phyloP scores from a whole-genome alignment of 495 filamentous ascomycete genomes.

The Tuber brumale region DNA sequence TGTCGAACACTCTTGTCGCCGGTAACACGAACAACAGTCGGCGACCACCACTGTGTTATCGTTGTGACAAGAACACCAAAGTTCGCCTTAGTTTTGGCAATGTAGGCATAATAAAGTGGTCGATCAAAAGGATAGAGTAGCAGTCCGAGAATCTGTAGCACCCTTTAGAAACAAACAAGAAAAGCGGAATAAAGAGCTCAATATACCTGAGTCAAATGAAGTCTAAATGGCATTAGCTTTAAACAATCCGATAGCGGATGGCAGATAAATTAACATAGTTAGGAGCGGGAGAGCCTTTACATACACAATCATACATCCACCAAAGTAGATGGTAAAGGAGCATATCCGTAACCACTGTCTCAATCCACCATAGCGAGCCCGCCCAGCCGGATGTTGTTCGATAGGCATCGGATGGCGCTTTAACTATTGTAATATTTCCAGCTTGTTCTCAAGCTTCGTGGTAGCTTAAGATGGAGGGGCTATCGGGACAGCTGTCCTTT shows the following conservation, averaged over 20 bases:
- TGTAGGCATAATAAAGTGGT: constrained; percentile 68
- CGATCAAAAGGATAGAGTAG: constrained; percentile 64
- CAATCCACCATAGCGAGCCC: constrained; percentile 35
- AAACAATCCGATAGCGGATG: constrained; percentile 1
- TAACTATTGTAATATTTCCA: neutral
- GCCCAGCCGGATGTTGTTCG: constrained; percentile 34
- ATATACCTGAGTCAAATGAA: constrained; percentile 31
- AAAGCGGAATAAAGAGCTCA: neutral
- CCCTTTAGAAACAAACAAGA: constrained; percentile 10
- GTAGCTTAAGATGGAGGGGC: neutral
- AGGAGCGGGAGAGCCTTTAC: constrained; percentile 8
- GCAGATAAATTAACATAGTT: neutral
- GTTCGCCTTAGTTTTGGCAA: constrained; percentile 67
- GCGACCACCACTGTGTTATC: constrained; percentile 76
- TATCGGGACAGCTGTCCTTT: neutral
- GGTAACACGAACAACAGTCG: constrained; percentile 67
- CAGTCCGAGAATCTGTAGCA: constrained; percentile 54
- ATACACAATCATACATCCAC: constrained; percentile 38
- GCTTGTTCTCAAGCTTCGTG: constrained; percentile 15
- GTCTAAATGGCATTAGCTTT: constrained; percentile 19
- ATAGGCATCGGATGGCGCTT: neutral
- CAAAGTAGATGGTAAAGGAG: constrained; percentile 34
- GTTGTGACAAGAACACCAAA: constrained; percentile 68
- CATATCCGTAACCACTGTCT: constrained; percentile 36
- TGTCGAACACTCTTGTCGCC: constrained; percentile 66